Conservation (phyloP, 2,329 filamentous ascomycete genomes). For the Trichoderma sp. region DNA sequence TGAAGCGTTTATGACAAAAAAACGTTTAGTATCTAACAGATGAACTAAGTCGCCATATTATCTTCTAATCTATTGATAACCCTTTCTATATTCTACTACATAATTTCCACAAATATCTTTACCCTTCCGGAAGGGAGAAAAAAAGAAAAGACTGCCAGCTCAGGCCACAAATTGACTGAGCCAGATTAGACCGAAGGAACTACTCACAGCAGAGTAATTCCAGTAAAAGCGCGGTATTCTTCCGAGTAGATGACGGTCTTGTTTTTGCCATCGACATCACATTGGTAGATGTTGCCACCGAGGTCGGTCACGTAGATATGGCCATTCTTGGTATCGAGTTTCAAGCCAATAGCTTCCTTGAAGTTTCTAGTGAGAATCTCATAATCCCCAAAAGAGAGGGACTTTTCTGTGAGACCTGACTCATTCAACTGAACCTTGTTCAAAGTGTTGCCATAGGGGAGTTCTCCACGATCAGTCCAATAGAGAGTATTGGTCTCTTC, state of each 20-base stretch:
- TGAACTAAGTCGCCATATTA: too few species aligned
- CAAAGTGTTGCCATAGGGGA: conserved; percentile 52
- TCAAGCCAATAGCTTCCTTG: conserved; percentile 47
- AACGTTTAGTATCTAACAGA: too few species aligned
- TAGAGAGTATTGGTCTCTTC: conserved; percentile 44
- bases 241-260: not conserved
- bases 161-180: not conserved
- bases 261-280: conserved; percentile 31
- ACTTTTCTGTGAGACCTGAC: conserved; percentile 18
- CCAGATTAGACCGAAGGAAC: not conserved
- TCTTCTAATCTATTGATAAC: too few species aligned
- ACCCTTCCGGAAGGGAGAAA: too few species aligned
- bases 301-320: conserved; percentile 41
- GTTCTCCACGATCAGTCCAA: conserved; percentile 60
- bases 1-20: too few species aligned
- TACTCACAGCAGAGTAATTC: not conserved
- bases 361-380: conserved; percentile 30
- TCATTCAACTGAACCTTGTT: conserved; percentile 35
- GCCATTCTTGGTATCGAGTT: conserved; percentile 35
- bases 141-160: not conserved
- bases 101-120: too few species aligned
- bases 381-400: conserved; percentile 28
- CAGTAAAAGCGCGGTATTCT: not conserved
- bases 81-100: too few species aligned
- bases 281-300: conserved; percentile 38